Conservation (phyloP, 2,329 filamentous ascomycete species). For the Aspergillus cejpii region DNA sequence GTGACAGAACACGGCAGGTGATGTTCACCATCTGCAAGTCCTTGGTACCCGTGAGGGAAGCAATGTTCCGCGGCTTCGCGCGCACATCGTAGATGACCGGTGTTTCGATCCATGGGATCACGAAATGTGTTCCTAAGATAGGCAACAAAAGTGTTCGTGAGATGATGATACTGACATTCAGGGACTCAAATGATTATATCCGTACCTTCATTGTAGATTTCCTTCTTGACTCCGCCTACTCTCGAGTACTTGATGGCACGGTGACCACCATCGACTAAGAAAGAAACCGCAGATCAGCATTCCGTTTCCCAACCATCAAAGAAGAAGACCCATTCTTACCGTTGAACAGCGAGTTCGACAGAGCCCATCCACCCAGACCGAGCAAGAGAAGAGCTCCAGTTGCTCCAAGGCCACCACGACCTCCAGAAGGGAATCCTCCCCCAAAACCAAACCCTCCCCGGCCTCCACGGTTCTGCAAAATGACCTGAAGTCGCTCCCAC, state of each 20-base stretch:
- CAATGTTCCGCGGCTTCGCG: slow-evolving; percentile 92
- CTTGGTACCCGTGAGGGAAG: slow-evolving; percentile 95
- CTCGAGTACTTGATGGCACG: slow-evolving; percentile 97
- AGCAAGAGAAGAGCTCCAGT: slow-evolving; percentile 51
- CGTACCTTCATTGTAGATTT: slow-evolving; percentile 90
- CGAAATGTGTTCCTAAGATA: slow-evolving; percentile 73
- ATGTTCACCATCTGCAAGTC: slow-evolving; percentile 99
- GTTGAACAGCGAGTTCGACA: slow-evolving; percentile 60
- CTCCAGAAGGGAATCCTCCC: slow-evolving; percentile 48
- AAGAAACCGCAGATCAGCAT: slow-evolving; percentile 11
- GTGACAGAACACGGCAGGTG: slow-evolving; percentile 95
- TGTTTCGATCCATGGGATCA: slow-evolving; percentile 95
- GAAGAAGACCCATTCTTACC: slow-evolving; percentile 42
- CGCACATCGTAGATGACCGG: slow-evolving; percentile 96
- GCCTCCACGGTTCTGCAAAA: slow-evolving; percentile 49
- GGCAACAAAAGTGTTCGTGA: slow-evolving; percentile 1
- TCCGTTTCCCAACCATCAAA: not conserved
- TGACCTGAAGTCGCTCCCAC: slow-evolving; percentile 59
- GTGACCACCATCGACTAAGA: slow-evolving; percentile 86
- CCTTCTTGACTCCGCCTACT: slow-evolving; percentile 84
- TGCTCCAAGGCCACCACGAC: slow-evolving; percentile 49
- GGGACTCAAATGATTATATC: slow-evolving; percentile 5
- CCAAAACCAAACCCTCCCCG: slow-evolving; percentile 43
- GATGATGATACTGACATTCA: not conserved
- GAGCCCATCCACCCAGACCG: slow-evolving; percentile 36